Evolutionary conservation across 495 filamentous ascomycete species (phyloP).

Genomic region (Penicillium paradoxum): DNA sequence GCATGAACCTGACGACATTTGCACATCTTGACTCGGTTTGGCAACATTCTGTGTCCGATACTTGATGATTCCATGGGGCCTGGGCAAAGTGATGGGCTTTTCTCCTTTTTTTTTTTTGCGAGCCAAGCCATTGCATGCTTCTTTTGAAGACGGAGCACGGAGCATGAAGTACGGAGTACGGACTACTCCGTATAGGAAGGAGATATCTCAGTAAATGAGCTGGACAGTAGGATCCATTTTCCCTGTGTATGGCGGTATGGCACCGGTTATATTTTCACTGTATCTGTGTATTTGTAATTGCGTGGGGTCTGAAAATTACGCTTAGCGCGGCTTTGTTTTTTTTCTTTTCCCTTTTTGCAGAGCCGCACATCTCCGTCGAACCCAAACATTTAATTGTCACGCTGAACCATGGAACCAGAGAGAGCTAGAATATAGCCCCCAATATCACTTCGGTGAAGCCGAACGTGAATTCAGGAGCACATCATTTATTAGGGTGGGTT

Average conservation of each 20-base stretch:
- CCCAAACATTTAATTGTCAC: too few relatives aligned
- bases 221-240: too few relatives aligned
- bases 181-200: too few relatives aligned
- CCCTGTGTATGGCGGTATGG: too few relatives aligned
- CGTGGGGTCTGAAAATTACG: neutral
- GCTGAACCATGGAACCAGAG: neutral
- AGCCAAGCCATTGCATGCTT: neutral
- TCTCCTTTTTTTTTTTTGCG: too few relatives aligned
- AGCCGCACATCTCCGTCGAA: neutral
- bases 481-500: neutral
- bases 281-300: too few relatives aligned
- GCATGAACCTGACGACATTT: neutral
- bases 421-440: neutral
- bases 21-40: conserved; percentile 8
- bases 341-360: neutral
- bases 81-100: neutral
- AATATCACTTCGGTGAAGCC: neutral
- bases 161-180: too few relatives aligned
- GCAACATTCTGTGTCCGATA: neutral
- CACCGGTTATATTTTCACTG: too few relatives aligned
- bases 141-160: too few relatives aligned
- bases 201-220: too few relatives aligned
- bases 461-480: neutral
- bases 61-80: neutral
- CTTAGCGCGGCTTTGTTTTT: neutral